Evolutionary conservation across 2,329 filamentous ascomycete species (phyloP).

Genomic region (Pyrenophora seminiperda): DNA sequence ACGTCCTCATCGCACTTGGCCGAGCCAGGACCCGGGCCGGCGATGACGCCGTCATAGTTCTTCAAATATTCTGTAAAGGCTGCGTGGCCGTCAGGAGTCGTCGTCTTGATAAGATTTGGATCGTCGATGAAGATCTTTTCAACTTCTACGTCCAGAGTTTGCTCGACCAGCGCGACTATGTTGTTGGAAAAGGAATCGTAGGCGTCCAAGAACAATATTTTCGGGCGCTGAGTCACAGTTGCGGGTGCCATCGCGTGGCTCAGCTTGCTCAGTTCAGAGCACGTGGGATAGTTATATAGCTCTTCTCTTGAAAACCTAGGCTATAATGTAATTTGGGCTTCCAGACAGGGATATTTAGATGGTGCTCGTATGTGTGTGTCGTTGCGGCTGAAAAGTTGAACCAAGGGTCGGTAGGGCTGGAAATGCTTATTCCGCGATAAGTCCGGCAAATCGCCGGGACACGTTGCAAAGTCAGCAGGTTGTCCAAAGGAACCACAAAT

Average conservation of each 20-base stretch:
- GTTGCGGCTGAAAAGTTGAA: constrained; percentile 15
- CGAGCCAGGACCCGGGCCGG: constrained; percentile 87
- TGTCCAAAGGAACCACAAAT: not conserved
- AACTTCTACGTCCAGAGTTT: constrained; percentile 70
- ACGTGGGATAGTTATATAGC: not conserved
- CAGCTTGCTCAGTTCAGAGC: not conserved
- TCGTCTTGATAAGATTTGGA: constrained; percentile 7
- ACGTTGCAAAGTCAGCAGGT: constrained; percentile 2
- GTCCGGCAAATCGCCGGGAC: constrained; percentile 10
- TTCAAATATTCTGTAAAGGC: constrained; percentile 55
- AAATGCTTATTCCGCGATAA: constrained; percentile 18
- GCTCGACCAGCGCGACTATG: constrained; percentile 80
- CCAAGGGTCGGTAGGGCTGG: constrained; percentile 17
- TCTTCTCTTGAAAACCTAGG: too few relatives aligned
- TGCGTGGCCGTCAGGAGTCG: constrained; percentile 16
- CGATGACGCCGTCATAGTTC: constrained; percentile 81
- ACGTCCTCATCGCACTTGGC: constrained; percentile 75
- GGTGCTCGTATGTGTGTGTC: constrained; percentile 2
- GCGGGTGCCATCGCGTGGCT: constrained; percentile 35
- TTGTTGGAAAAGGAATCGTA: constrained; percentile 98
- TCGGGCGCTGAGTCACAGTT: constrained; percentile 34
- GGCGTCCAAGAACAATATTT: constrained; percentile 88
- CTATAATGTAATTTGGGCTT: not conserved
- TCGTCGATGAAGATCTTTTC: constrained; percentile 72
- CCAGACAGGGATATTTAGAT: not conserved